Evolutionary conservation across 2,329 filamentous ascomycete species (phyloP).

Genomic region (Penicillium verrucosum): DNA sequence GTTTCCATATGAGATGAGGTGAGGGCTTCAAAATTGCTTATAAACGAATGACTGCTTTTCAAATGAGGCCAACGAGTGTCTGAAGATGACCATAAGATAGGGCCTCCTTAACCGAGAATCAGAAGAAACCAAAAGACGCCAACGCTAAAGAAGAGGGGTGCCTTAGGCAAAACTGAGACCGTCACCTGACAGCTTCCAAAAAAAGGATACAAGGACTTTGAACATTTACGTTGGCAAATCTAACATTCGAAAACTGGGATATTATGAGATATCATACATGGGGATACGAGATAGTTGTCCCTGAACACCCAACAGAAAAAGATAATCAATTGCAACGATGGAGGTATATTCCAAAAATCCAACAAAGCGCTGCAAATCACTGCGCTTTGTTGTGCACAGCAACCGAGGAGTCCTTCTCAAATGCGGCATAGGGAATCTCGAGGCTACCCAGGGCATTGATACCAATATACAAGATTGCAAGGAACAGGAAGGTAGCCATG

Average conservation of each 20-base stretch:
- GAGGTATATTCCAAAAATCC: constrained; percentile 2
- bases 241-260: neutral
- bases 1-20: neutral
- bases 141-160: constrained; percentile 17
- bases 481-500: constrained; percentile 65
- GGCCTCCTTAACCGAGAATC: constrained; percentile 14
- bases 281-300: constrained; percentile 9
- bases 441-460: constrained; percentile 73
- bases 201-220: constrained; percentile 11
- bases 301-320: constrained; percentile 5
- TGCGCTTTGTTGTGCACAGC: constrained; percentile 78
- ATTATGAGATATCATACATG: constrained; percentile 25
- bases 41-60: constrained; percentile 18
- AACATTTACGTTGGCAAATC: constrained; percentile 1
- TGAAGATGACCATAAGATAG: neutral
- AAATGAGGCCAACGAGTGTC: constrained; percentile 7
- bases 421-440: constrained; percentile 88
- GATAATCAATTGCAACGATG: constrained; percentile 7
- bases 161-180: constrained; percentile 14
- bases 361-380: constrained; percentile 28
- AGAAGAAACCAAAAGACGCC: constrained; percentile 15
- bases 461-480: constrained; percentile 75
- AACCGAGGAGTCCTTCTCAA: constrained; percentile 95
- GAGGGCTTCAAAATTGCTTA: neutral
- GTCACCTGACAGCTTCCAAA: constrained; percentile 24